Base-by-base conservation (phyloP, 2,329 filamentous ascomycete species). In the Arthrinium puccinioides region DNA sequence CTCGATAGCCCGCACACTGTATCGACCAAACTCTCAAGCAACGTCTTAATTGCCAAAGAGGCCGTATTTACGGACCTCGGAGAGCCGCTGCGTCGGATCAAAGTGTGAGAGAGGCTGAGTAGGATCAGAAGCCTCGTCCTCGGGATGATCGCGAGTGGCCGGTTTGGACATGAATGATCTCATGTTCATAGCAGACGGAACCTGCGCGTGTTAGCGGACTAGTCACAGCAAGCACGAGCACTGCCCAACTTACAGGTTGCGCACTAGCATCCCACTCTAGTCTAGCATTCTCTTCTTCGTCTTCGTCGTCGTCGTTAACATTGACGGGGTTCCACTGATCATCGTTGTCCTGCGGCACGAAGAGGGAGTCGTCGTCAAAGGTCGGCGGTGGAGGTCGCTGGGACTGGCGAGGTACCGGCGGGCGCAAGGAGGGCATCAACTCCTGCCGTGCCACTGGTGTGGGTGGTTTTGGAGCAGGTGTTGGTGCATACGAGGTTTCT, bases 221-320 rank as follows among this genome's bases (percentile, higher is more conserved):
- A 35, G 20, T 9, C 56, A 25, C 26, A 64, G 53, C 37, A 37
- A 39, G 8, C 10, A 8, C n/a, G 25, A 39, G 21, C 21, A 38
- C 14, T 13, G 21, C 9, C 7, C 34, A 38, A 59, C 70, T 66
- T 60, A 82, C 79, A 44, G 71, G 68, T 32, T 82, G 72, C 25
- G 72, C 75, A 51, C 74, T 83, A 36, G 79, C 72, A 57, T 88
- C 82, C 85, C 85, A 90, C 25, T 79, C 81, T 30, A 89, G 62
- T 48, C 79, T 78, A 34, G 79, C 77, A 44, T 79, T 74, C 37
- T 79, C 75, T 21, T 81, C 79, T 6, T 76, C 75, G 18, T 28
- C 33, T 10, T 80, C 72, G 18, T 74, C 79, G 16, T 74, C 79
- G 36, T 76, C 64, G 13, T 62, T 60, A 4, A 70, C 67, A 20